Conservation (phyloP, 2,329 filamentous ascomycete genomes). For the Metarhizium guizhouense region DNA sequence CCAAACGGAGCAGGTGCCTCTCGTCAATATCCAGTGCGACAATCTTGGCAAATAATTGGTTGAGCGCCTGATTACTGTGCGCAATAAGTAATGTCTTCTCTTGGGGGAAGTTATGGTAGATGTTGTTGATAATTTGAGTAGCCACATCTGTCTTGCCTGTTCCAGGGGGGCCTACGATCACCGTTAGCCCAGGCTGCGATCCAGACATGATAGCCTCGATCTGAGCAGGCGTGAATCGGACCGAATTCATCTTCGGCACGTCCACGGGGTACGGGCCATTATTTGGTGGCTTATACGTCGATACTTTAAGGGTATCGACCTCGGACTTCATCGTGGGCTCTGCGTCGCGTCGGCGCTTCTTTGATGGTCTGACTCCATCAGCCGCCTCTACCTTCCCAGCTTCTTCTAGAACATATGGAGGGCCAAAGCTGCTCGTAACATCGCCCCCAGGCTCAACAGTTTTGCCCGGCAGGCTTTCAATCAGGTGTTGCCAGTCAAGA, state of each 20-base stretch:
- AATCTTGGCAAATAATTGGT: slow-evolving; percentile 97
- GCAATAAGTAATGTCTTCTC: slow-evolving; percentile 89
- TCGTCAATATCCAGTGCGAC: slow-evolving; percentile 93
- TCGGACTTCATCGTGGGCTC: slow-evolving; percentile 56
- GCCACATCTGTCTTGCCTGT: slow-evolving; percentile 99
- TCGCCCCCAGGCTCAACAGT: slow-evolving; percentile 71
- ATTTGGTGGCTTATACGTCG: slow-evolving; percentile 83
- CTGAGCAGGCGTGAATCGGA: slow-evolving; percentile 87
- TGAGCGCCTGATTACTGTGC: slow-evolving; percentile 95
- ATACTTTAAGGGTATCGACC: slow-evolving; percentile 66
- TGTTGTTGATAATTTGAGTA: slow-evolving; percentile 96
- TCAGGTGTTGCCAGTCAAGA: slow-evolving; percentile 86
- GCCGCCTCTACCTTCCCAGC: slow-evolving; percentile 44
- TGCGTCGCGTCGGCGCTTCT: slow-evolving; percentile 77
- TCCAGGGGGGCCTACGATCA: slow-evolving; percentile 90
- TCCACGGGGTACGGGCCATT: slow-evolving; percentile 85
- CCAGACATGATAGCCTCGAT: slow-evolving; percentile 90
- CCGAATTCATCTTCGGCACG: slow-evolving; percentile 67
- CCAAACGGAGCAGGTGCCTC: slow-evolving; percentile 82
- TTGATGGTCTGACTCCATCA: slow-evolving; percentile 53
- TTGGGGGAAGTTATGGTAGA: slow-evolving; percentile 94
- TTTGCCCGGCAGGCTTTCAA: slow-evolving; percentile 83
- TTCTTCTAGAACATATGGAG: slow-evolving; percentile 78
- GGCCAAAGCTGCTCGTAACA: slow-evolving; percentile 64
- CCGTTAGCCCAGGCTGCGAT: slow-evolving; percentile 84